Evolutionary conservation across 176 grass and related monocot species (phyloP).

Genomic region (Oryza coarctata): DNA sequence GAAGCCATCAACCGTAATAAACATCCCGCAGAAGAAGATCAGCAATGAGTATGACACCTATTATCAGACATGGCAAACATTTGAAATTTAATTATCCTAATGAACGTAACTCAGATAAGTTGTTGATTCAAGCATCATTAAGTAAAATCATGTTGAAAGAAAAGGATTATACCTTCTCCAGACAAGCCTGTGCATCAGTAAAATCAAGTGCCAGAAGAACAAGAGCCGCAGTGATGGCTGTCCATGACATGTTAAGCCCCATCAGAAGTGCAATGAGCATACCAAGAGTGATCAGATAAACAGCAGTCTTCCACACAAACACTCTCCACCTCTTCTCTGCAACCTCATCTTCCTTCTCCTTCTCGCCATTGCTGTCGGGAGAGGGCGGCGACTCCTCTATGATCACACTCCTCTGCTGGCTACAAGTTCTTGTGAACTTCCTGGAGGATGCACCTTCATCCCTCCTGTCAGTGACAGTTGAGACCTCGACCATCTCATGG

Average conservation of each 20-base stretch:
- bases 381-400: slow-evolving; percentile 53
- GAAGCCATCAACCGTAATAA: slow-evolving; percentile 93
- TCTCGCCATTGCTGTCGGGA: slow-evolving; percentile 18
- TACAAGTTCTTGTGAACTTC: slow-evolving; percentile 51
- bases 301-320: slow-evolving; percentile 67
- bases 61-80: background rate
- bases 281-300: slow-evolving; percentile 82
- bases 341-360: slow-evolving; percentile 51
- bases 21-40: slow-evolving; percentile 97
- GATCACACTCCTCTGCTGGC: slow-evolving; percentile 45
- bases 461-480: slow-evolving; percentile 23
- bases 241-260: slow-evolving; percentile 95
- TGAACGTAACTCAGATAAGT: background rate
- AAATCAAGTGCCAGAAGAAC: slow-evolving; percentile 85
- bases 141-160: background rate
- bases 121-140: background rate
- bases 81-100: background rate
- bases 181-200: slow-evolving; percentile 69
- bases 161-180: slow-evolving; percentile 72
- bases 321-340: slow-evolving; percentile 53
- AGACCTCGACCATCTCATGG: slow-evolving; percentile 50
- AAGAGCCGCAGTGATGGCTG: slow-evolving; percentile 77
- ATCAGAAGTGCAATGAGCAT: slow-evolving; percentile 80
- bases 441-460: slow-evolving; percentile 43
- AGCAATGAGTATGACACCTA: slow-evolving; percentile 94